These are phyloP conservation scores for Dactylella cylindrospora DNA, from an alignment of 2,329 filamentous ascomycete genomes.

Conservation along the genomic window DNA sequence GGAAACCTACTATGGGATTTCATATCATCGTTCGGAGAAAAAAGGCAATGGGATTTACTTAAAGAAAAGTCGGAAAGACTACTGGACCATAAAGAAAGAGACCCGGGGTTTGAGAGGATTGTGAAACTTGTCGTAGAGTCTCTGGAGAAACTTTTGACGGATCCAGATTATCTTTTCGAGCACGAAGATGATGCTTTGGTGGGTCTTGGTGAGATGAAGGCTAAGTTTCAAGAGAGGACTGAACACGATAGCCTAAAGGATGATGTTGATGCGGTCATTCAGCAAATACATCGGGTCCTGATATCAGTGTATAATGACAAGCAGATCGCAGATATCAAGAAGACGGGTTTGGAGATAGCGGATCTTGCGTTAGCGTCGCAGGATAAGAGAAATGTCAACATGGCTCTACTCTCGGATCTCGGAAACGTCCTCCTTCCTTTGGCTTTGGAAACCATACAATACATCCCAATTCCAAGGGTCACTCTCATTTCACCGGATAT, in stretches of 20 bases:
- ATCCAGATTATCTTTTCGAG: slow-evolving; percentile 72
- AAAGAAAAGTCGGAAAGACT: slow-evolving; percentile 69
- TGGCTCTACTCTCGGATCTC: slow-evolving; percentile 71
- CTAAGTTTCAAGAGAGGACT: slow-evolving; percentile 63
- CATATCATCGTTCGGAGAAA: slow-evolving; percentile 75
- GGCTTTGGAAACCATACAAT: slow-evolving; percentile 75
- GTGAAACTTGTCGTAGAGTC: slow-evolving; percentile 72
- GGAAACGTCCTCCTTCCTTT: slow-evolving; percentile 80
- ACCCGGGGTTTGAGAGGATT: slow-evolving; percentile 79
- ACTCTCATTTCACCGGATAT: slow-evolving; percentile 81
- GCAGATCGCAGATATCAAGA: slow-evolving; percentile 69
- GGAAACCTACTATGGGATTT: slow-evolving; percentile 79
- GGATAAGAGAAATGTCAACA: slow-evolving; percentile 65
- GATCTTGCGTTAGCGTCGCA: slow-evolving; percentile 65
- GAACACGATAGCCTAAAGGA: slow-evolving; percentile 68
- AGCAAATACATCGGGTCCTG: slow-evolving; percentile 68
- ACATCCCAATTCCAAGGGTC: slow-evolving; percentile 85
- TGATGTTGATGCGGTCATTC: slow-evolving; percentile 71
- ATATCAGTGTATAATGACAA: slow-evolving; percentile 69
- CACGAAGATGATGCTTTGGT: slow-evolving; percentile 64
- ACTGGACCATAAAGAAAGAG: slow-evolving; percentile 70
- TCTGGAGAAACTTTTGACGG: slow-evolving; percentile 77
- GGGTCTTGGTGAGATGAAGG: slow-evolving; percentile 58
- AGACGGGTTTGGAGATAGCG: slow-evolving; percentile 68
- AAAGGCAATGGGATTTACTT: slow-evolving; percentile 72